These are phyloP conservation scores for Westerdykella sp. DNA, from an alignment of 2,329 filamentous ascomycete genomes.

Conservation along the genomic window DNA sequence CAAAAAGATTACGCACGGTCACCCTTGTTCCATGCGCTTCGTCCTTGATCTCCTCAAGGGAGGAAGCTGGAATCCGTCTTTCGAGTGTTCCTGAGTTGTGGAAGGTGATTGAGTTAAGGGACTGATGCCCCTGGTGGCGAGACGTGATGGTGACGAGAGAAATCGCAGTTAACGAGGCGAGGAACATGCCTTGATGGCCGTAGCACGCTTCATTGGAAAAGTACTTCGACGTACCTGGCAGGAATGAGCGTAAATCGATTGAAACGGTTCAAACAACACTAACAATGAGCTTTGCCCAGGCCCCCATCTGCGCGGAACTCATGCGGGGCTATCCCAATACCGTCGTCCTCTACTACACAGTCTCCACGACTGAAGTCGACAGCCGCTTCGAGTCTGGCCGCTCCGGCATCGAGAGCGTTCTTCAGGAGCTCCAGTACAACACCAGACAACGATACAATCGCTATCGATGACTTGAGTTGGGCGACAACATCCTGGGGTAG, in stretches of 20 bases:
- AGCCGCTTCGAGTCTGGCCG: slow-evolving; percentile 61
- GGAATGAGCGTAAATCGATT: slow-evolving; percentile 7
- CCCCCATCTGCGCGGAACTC: slow-evolving; percentile 70
- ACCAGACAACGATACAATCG: slow-evolving; percentile 66
- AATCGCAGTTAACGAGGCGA: slow-evolving; percentile 68
- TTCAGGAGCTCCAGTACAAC: slow-evolving; percentile 67
- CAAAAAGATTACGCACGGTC: slow-evolving; percentile 74
- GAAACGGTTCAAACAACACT: slow-evolving; percentile 11
- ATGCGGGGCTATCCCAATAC: slow-evolving; percentile 62
- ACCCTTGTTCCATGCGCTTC: slow-evolving; percentile 68
- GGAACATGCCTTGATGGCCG: slow-evolving; percentile 66
- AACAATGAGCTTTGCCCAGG: slow-evolving; percentile 67
- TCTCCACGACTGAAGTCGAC: slow-evolving; percentile 70
- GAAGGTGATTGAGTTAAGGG: slow-evolving; percentile 60
- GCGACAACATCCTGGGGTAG: slow-evolving; percentile 66
- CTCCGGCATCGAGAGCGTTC: slow-evolving; percentile 78
- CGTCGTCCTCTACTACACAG: slow-evolving; percentile 80
- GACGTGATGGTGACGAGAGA: slow-evolving; percentile 75
- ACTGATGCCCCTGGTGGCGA: slow-evolving; percentile 54
- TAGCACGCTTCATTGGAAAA: slow-evolving; percentile 43
- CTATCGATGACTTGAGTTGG: slow-evolving; percentile 79
- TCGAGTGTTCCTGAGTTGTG: slow-evolving; percentile 63
- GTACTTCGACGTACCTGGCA: slow-evolving; percentile 71
- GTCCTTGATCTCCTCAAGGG: slow-evolving; percentile 51
- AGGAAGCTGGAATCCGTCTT: slow-evolving; percentile 56